A percentile compares a stretch with the other conserved stretches of the same genome.
Conservation (phyloP, 768 basidiomycete genomes). For the Mycena rosella region DNA sequence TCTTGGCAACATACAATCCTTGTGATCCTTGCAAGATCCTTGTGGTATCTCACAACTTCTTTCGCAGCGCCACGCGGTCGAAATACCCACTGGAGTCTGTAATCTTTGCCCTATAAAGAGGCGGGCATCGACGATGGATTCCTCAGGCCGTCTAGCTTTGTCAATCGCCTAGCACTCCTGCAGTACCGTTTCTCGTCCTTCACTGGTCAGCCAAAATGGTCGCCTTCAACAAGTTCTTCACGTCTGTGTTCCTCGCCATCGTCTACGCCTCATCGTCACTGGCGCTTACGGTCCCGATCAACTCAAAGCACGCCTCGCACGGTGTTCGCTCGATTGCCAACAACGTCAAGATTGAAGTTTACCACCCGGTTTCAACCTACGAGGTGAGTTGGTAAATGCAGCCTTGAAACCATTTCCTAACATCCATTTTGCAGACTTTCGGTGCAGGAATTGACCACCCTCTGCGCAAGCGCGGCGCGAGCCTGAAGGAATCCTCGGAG, state of each 20-base stretch:
- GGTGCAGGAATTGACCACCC: constrained; percentile 44
- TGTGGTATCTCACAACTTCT: too few species aligned
- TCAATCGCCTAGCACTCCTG: constrained; percentile 29
- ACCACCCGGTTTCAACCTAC: constrained; percentile 52
- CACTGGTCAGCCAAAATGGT: constrained; percentile 37
- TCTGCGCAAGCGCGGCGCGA: constrained; percentile 37
- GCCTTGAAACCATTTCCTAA: neutral
- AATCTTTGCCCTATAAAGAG: constrained; percentile 19
- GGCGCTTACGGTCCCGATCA: constrained; percentile 45
- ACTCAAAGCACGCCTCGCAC: constrained; percentile 50
- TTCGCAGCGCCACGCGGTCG: neutral
- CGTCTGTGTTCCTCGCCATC: constrained; percentile 46
- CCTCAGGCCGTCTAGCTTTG: constrained; percentile 30
- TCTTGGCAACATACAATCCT: too few species aligned
- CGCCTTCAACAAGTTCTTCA: constrained; percentile 46
- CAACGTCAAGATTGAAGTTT: constrained; percentile 48
- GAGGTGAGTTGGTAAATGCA: constrained; percentile 40
- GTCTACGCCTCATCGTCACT: constrained; percentile 43
- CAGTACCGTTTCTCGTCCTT: constrained; percentile 25
- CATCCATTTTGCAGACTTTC: constrained; percentile 39
- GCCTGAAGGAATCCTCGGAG: constrained; percentile 46
- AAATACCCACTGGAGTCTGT: neutral
- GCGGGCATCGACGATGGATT: too few species aligned
- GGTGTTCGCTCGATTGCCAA: constrained; percentile 45
- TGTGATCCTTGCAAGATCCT: too few species aligned